These are phyloP conservation scores for Rhizomucor pusillus DNA, from an alignment of 371 early-diverging fungal genomes.

Conservation along the genomic window DNA sequence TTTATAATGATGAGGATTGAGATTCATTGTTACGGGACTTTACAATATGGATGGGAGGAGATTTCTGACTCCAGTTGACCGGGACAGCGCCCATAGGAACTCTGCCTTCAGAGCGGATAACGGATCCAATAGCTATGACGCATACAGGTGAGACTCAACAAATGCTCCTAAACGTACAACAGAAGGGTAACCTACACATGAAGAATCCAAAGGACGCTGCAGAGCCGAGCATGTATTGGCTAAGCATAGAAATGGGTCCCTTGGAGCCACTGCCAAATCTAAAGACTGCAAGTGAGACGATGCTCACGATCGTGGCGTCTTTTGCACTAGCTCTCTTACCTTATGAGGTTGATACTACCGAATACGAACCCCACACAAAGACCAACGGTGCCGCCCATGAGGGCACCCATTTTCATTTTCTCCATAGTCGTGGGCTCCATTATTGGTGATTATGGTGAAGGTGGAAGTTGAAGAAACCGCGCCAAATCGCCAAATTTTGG, in stretches of 20 bases:
- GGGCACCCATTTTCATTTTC: constrained; percentile 77
- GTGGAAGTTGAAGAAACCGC: not conserved
- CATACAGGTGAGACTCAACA: no score
- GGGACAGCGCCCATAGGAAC: constrained; percentile 12
- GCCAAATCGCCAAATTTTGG: no score
- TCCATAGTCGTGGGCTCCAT: constrained; percentile 68
- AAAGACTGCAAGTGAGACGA: constrained; percentile 2
- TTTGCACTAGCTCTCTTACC: constrained; percentile 38
- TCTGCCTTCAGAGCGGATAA: constrained; percentile 66
- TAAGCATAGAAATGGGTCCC: constrained; percentile 41
- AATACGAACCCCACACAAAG: constrained; percentile 81
- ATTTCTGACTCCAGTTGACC: constrained; percentile 18
- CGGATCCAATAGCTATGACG: constrained; percentile 75
- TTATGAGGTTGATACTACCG: constrained; percentile 66
- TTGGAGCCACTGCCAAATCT: constrained; percentile 47
- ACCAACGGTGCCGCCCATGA: constrained; percentile 85
- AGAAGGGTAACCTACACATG: constrained; percentile 37
- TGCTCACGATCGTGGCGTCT: not conserved
- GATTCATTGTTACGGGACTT: not conserved
- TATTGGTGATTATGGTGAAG: not conserved
- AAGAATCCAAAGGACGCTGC: constrained; percentile 58
- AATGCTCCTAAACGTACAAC: not conserved
- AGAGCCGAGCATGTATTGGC: constrained; percentile 52
- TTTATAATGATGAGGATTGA: no score
- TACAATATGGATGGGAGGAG: constrained; percentile 18